phyloP scores from a whole-genome alignment of 345 rosid species.

The Hevea brasiliensis region DNA sequence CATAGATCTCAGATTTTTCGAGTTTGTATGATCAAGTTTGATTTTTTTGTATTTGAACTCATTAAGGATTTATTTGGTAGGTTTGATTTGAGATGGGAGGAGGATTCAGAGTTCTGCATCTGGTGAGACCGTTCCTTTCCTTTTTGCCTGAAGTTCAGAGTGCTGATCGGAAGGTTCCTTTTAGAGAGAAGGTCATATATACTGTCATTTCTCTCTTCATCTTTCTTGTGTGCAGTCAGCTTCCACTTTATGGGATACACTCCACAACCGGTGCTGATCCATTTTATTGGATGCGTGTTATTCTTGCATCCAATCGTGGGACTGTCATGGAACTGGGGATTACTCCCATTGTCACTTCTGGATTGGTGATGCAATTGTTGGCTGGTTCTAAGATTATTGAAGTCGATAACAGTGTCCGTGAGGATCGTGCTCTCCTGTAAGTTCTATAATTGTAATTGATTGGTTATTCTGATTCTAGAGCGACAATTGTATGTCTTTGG shows the following conservation, averaged over 20 bases:
- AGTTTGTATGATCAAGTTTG: too few relatives aligned
- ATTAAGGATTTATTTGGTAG: neutral
- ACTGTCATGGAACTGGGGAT: constrained; percentile 81
- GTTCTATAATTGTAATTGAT: constrained; percentile 14
- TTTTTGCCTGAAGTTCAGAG: constrained; percentile 62
- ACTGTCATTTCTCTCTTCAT: constrained; percentile 61
- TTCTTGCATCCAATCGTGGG: constrained; percentile 73
- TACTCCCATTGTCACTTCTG: constrained; percentile 72
- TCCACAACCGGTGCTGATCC: constrained; percentile 73
- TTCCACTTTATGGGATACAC: constrained; percentile 72
- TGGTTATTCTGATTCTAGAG: too few relatives aligned
- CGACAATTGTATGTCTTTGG: neutral
- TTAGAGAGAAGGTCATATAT: constrained; percentile 62
- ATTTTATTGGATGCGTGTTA: constrained; percentile 79
- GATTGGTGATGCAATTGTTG: constrained; percentile 65
- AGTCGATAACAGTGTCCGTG: constrained; percentile 70
- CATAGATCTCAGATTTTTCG: too few relatives aligned
- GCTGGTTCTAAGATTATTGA: constrained; percentile 76
- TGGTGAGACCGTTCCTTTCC: constrained; percentile 46
- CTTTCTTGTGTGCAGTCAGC: constrained; percentile 72
- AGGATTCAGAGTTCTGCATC: constrained; percentile 27
- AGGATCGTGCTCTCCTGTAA: constrained; percentile 69
- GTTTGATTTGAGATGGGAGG: constrained; percentile 14
- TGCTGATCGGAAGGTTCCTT: constrained; percentile 66
- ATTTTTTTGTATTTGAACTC: too few relatives aligned